Percentiles rank a stretch among this genome's conserved stretches.
Evolutionary conservation across 495 filamentous ascomycete species (phyloP).

Genomic region (Rostrohypoxylon terebratum): DNA sequence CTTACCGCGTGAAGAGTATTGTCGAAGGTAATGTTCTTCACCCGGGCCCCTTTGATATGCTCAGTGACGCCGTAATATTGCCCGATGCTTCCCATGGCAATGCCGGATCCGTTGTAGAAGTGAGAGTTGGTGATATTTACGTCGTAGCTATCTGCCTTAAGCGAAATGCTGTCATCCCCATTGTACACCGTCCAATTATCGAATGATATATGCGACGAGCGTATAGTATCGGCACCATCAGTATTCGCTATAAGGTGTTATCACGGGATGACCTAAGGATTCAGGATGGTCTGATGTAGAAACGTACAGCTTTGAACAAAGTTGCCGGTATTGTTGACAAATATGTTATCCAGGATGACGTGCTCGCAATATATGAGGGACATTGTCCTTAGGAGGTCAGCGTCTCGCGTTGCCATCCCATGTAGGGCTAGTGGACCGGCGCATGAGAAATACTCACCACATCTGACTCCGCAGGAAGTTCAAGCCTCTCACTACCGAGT

Average conservation of each 20-base stretch:
- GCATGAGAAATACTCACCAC: not conserved
- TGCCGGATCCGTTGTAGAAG: not conserved
- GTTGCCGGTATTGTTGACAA: conserved; percentile 11
- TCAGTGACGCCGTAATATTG: conserved; percentile 4
- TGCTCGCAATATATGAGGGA: conserved; percentile 10
- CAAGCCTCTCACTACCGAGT: not conserved
- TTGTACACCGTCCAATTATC: conserved; percentile 11
- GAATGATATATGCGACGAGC: conserved; percentile 1
- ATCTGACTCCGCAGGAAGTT: conserved; percentile 9
- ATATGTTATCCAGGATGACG: conserved; percentile 1
- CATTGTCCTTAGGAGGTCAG: conserved; percentile 3
- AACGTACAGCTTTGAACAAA: not conserved
- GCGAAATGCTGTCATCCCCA: conserved; percentile 6
- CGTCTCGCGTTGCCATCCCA: not conserved
- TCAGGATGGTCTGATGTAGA: not conserved
- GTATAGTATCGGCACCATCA: conserved; percentile 9
- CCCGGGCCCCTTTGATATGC: not conserved
- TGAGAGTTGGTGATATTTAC: conserved; percentile 2
- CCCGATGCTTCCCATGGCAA: conserved; percentile 6
- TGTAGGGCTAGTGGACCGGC: not conserved
- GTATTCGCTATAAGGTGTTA: not conserved
- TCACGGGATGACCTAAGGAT: not conserved
- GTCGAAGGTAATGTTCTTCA: conserved; percentile 2
- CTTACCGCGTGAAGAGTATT: conserved; percentile 13
- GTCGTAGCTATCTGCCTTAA: conserved; percentile 9